phyloP scores from a whole-genome alignment of 768 basidiomycete species.

The Xerocomellus amylosporus region DNA sequence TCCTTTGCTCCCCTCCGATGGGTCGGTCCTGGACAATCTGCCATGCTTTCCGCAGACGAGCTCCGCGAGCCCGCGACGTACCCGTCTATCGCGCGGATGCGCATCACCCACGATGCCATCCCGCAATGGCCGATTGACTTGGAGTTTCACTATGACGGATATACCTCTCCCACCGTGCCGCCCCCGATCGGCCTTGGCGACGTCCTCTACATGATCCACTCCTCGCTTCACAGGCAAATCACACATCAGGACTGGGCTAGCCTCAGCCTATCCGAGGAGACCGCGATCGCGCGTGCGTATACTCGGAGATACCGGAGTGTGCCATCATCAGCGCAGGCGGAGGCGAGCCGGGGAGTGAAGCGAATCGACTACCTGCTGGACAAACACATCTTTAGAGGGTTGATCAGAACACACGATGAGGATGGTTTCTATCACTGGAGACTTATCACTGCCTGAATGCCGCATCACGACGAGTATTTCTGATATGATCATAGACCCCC shows the following conservation, averaged over 20 bases:
- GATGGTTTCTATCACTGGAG: slow-evolving; percentile 32
- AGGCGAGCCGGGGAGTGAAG: slow-evolving; percentile 39
- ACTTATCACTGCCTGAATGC: slow-evolving; percentile 21
- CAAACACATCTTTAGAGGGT: slow-evolving; percentile 36
- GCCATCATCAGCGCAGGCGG: slow-evolving; percentile 30
- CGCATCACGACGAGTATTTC: not conserved
- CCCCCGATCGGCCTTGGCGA: slow-evolving; percentile 58
- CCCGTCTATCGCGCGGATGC: slow-evolving; percentile 51
- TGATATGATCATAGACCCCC: not conserved
- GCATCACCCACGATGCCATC: slow-evolving; percentile 55
- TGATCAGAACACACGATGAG: slow-evolving; percentile 30
- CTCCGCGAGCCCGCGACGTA: slow-evolving; percentile 53
- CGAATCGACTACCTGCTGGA: slow-evolving; percentile 39
- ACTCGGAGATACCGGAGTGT: slow-evolving; percentile 34
- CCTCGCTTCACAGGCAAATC: slow-evolving; percentile 43
- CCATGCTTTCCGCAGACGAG: slow-evolving; percentile 42
- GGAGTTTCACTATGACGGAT: slow-evolving; percentile 35
- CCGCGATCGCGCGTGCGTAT: slow-evolving; percentile 35
- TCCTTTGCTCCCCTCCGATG: slow-evolving; percentile 44
- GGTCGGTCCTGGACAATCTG: slow-evolving; percentile 38
- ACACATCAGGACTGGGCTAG: slow-evolving; percentile 36
- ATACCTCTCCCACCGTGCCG: slow-evolving; percentile 17
- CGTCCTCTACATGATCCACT: slow-evolving; percentile 51
- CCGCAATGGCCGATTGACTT: slow-evolving; percentile 64
- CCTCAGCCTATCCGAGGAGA: slow-evolving; percentile 28